phyloP scores from a whole-genome alignment of 1,139 yeast genomes.

The Suhomyces kunorum region DNA sequence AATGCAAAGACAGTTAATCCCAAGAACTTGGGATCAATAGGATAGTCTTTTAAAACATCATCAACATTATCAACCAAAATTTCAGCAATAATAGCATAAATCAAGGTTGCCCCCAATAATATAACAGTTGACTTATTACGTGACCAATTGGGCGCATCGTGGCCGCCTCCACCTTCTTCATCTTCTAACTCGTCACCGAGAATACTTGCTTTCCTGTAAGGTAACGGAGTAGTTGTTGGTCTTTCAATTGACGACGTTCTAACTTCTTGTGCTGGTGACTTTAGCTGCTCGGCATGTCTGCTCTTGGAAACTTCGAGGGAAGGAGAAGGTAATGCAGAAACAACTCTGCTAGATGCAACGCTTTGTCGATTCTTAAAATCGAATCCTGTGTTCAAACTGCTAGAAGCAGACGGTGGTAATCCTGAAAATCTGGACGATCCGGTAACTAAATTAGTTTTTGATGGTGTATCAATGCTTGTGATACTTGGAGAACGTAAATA shows the following conservation, averaged over 20 bases:
- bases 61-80: constrained; percentile 93
- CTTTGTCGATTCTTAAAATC: constrained; percentile 11
- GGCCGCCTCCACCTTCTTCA: constrained; percentile 60
- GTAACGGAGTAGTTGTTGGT: constrained; percentile 6
- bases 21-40: constrained; percentile 83
- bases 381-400: constrained; percentile 1
- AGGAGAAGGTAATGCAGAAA: constrained; percentile 20
- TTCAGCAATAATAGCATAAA: constrained; percentile 93
- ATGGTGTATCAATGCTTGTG: constrained; percentile 30
- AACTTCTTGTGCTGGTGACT: constrained; percentile 3
- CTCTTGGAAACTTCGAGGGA: constrained; percentile 24
- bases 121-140: constrained; percentile 83
- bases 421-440: constrained; percentile 7
- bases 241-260: constrained; percentile 2
- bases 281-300: constrained; percentile 6
- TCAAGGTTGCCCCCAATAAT: constrained; percentile 75
- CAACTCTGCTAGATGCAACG: constrained; percentile 8
- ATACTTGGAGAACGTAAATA: constrained; percentile 36
- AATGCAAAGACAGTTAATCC: constrained; percentile 94
- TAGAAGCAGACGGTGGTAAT: constrained; percentile 16
- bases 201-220: constrained; percentile 14
- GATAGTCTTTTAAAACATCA: constrained; percentile 72
- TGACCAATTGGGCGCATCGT: constrained; percentile 98
- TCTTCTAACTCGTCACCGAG: constrained; percentile 25
- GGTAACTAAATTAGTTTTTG: neutral